Base-by-base conservation (phyloP, 1,284 basidiomycete species). In the Amylostereum areolatum region DNA sequence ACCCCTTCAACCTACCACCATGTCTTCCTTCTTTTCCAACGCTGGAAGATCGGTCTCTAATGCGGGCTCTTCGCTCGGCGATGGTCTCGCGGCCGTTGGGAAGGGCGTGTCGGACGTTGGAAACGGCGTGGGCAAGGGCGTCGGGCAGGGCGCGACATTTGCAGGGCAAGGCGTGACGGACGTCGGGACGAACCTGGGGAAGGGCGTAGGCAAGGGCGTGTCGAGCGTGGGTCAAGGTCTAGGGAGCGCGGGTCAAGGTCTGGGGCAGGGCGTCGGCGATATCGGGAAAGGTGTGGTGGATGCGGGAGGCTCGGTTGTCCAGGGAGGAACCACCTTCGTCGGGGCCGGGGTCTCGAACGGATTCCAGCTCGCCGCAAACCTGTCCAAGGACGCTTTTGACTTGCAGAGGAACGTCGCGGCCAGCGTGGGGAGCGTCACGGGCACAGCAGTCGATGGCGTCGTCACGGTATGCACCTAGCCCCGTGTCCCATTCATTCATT, bases 361-460 rank as follows among this genome's bases (percentile, higher is more conserved):
- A 6, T 43, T 43, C 28, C 41, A 43, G 41, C 41, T 43, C 27
- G 41, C 41, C 5, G 41, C 24, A n/a, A 43, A 53, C n/a, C 37
- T 52, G 28, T 52, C 53, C 31, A 55, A 54, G 41, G 45, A 57
- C 6, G 57, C 55, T 3, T 40, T 54, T n/a, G 58, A 62, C 39
- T 49, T 56, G 27, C 52, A 40, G 9, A 39, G 37, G 9, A 54
- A 54, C 37, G 58, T 61, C 9, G 51, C 55, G 3, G 43, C 48
- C n/a, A 52, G 59, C 18, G 49, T 53, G 4, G 57, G 41, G 12
- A 49, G 47, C 29, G 40, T 60, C 25, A 50, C 57, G 4, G 59
- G 56, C 4, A 62, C 59, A 4, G 60, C 59, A 5, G 46, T 63
- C 28, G 60, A 55, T 27, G 57, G 57, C 36, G 53, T 61, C n/a